A percentile compares a stretch with the other conserved stretches of the same genome.
Conservation (phyloP, 441 rosid genomes). For the Syzygium syzygioides region DNA sequence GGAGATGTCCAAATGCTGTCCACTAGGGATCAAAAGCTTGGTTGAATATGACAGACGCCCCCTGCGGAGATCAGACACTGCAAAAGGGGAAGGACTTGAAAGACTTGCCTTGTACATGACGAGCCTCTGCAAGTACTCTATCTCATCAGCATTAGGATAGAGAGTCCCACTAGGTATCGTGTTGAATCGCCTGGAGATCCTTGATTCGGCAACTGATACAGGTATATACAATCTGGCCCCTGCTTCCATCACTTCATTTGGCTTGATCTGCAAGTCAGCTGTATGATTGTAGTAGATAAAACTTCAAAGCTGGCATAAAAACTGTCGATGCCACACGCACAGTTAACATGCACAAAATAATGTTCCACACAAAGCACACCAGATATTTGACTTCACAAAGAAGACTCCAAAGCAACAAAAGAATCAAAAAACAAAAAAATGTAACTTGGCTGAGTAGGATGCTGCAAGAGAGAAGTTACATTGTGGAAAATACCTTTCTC, state of each 20-base stretch:
- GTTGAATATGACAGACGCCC: background rate
- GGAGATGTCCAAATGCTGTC: background rate
- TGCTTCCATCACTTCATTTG: constrained; percentile 53
- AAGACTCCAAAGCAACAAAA: background rate
- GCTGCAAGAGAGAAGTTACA: background rate
- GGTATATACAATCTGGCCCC: constrained; percentile 63
- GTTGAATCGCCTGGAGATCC: constrained; percentile 70
- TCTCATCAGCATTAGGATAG: constrained; percentile 90
- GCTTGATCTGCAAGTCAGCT: constrained; percentile 57
- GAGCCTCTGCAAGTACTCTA: constrained; percentile 76
- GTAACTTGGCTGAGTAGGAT: background rate
- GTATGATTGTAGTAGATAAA: constrained; percentile 19
- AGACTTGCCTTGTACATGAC: constrained; percentile 70
- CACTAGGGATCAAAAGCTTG: background rate
- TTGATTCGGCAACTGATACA: constrained; percentile 63
- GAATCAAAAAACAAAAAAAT: background rate
- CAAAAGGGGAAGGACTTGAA: background rate
- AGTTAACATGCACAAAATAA: background rate
- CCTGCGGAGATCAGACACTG: background rate
- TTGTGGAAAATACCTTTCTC: constrained; percentile 38
- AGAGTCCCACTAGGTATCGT: constrained; percentile 87
- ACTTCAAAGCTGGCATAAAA: constrained; percentile 13
- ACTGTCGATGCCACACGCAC: background rate
- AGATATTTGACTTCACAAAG: background rate
- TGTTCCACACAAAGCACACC: background rate